Evolutionary conservation across 2,329 filamentous ascomycete species (phyloP).

Genomic region (Diaporthe ilicicola): DNA sequence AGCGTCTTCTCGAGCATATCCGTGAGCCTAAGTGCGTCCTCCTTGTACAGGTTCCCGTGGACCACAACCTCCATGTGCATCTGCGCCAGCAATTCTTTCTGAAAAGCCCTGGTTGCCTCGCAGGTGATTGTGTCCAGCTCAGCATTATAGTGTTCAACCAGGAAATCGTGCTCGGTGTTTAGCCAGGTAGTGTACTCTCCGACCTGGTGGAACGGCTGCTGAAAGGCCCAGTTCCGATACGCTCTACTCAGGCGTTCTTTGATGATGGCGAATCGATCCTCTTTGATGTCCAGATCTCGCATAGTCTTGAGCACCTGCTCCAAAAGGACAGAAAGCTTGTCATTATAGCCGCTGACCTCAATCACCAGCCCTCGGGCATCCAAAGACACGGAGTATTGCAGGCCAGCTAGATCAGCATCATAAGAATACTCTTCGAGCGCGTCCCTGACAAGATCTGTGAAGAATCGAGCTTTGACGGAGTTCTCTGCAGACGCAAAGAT

Average conservation of each 20-base stretch:
- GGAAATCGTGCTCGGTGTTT: slow-evolving; percentile 77
- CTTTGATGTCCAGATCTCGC: slow-evolving; percentile 82
- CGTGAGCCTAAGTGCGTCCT: slow-evolving; percentile 87
- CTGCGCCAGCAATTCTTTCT: slow-evolving; percentile 81
- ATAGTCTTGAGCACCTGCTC: slow-evolving; percentile 89
- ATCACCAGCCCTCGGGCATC: slow-evolving; percentile 79
- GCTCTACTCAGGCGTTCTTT: slow-evolving; percentile 82
- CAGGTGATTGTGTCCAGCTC: slow-evolving; percentile 80
- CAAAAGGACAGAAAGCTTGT: slow-evolving; percentile 89
- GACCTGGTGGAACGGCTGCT: slow-evolving; percentile 90
- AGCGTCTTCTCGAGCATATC: slow-evolving; percentile 82
- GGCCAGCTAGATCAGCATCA: slow-evolving; percentile 90
- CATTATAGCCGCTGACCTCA: slow-evolving; percentile 89
- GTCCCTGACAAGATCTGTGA: slow-evolving; percentile 86
- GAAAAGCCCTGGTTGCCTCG: slow-evolving; percentile 79
- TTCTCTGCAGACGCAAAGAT: slow-evolving; percentile 83
- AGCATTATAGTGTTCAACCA: slow-evolving; percentile 80
- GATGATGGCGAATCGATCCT: slow-evolving; percentile 90
- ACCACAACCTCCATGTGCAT: slow-evolving; percentile 87
- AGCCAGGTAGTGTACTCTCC: slow-evolving; percentile 85
- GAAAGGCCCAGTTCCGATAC: slow-evolving; percentile 87
- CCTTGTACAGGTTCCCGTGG: slow-evolving; percentile 93
- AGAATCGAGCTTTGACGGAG: slow-evolving; percentile 79
- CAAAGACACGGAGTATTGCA: slow-evolving; percentile 81
- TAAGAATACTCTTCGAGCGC: slow-evolving; percentile 93